Base-by-base conservation (phyloP, 169 alveolate species). In the Cytauxzoon felis region DNA sequence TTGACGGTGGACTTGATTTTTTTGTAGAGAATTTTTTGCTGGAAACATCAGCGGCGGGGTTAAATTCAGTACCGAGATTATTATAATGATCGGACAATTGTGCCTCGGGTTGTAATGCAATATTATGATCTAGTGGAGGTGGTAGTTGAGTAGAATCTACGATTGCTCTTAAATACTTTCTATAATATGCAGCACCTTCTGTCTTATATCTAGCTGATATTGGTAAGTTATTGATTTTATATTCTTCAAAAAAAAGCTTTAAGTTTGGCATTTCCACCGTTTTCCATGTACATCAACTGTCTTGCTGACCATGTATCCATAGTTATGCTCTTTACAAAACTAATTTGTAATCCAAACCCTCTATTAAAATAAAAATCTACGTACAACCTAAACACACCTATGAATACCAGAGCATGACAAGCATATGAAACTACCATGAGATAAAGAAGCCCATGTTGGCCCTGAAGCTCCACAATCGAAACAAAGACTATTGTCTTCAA, bases 371-470 rank as follows among this genome's bases (percentile, higher is more conserved):
- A 8, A n/a, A 32, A 4, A 16, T 40, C 8, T n/a, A n/a, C 6
- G 33, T 6, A 1, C 36, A 48, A 6, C 0, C 52, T 7, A 16
- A 9, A 29, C 76, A 26, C n/a, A 71, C 82, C 82, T 84, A 71
- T 84, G 91, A 9, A 80, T 72, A 0, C 97, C 95, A 36, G 98
- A 91, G 69, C 99, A 96, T 64, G 93, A 91, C 42, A 93, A 84
- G 72, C 99, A 96, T 36, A 96, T 82, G 81, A 94, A 91, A 54
- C 94, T 92, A 18, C 96, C 97, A 80, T 94, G 94, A 40, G 93
- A 92, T n/a, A 96, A 91, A 23, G 97, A 91, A 23, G 96, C 96
- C 98, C 99, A 96, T 57, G 94, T 90, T 6, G 99, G 98, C 9
- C 94, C 94, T 21, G 88, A 66, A 3, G 93, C 72, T 7, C 94